Percentiles rank a stretch among this genome's conserved stretches.
Evolutionary conservation across 768 basidiomycete genomes (phyloP).

Genomic region (Tylopilus intermedius): DNA sequence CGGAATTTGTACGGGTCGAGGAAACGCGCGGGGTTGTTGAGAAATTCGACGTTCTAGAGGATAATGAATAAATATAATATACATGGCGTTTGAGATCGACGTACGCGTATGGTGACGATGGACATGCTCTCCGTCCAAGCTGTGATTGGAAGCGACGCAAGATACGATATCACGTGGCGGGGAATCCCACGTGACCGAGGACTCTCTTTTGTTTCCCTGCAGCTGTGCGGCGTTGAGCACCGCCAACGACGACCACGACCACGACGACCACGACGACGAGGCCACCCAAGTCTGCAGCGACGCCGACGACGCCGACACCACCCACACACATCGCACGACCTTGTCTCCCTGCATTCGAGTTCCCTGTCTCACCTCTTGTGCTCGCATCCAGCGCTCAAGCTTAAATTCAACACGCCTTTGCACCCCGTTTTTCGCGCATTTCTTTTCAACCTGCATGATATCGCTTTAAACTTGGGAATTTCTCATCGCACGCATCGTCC

Average conservation of each 20-base stretch:
- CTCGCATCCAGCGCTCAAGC: constrained; percentile 3
- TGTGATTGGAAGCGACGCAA: too few relatives aligned
- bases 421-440: background rate
- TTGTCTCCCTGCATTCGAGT: constrained; percentile 1
- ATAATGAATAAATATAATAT: too few relatives aligned
- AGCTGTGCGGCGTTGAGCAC: constrained; percentile 11
- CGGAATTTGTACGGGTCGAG: constrained; percentile 87
- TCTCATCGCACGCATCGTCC: constrained; percentile 8
- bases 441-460: constrained; percentile 16
- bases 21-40: constrained; percentile 92
- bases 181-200: background rate
- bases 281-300: background rate
- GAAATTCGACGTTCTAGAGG: constrained; percentile 73
- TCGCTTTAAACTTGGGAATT: constrained; percentile 11
- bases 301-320: background rate
- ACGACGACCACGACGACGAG: constrained; percentile 7
- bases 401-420: constrained; percentile 9
- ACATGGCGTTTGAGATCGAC: constrained; percentile 15
- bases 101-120: constrained; percentile 63
- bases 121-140: constrained; percentile 41
- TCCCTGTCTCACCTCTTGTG: constrained; percentile 8
- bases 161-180: background rate
- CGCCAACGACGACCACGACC: constrained; percentile 10
- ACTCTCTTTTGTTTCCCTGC: constrained; percentile 16
- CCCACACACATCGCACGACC: background rate